phyloP scores from a whole-genome alignment of 495 filamentous ascomycete species.

The Clavariopsis aquatica region DNA sequence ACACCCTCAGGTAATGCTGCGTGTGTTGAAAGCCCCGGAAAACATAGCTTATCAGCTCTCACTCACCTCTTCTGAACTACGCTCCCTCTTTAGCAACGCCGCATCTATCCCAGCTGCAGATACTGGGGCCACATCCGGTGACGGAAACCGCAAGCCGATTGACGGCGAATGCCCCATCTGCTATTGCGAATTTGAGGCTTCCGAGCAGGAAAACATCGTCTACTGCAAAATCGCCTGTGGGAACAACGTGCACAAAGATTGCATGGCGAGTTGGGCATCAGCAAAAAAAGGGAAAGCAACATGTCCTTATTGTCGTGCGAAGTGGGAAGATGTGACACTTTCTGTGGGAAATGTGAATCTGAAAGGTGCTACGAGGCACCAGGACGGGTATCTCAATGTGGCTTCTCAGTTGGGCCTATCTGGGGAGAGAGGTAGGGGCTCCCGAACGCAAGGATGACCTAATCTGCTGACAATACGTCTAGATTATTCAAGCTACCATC shows the following conservation, averaged over 20 bases:
- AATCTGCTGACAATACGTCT: not conserved
- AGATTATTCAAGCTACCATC: slow-evolving; percentile 6
- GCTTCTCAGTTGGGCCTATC: slow-evolving; percentile 63
- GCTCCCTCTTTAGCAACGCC: slow-evolving; percentile 59
- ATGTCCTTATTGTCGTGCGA: slow-evolving; percentile 68
- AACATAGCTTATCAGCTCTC: slow-evolving; percentile 74
- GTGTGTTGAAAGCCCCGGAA: slow-evolving; percentile 63
- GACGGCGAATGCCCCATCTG: slow-evolving; percentile 84
- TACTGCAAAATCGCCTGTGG: slow-evolving; percentile 75
- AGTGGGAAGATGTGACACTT: slow-evolving; percentile 57
- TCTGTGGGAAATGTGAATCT: slow-evolving; percentile 49
- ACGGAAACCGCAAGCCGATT: slow-evolving; percentile 59
- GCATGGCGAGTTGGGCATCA: slow-evolving; percentile 70
- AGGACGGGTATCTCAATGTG: slow-evolving; percentile 69
- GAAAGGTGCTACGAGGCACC: slow-evolving; percentile 45
- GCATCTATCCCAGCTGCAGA: slow-evolving; percentile 48
- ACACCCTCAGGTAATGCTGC: slow-evolving; percentile 52
- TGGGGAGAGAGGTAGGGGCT: slow-evolving; percentile 51
- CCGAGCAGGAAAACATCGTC: slow-evolving; percentile 58
- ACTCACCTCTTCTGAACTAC: slow-evolving; percentile 65
- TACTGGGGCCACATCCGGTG: slow-evolving; percentile 34
- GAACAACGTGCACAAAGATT: slow-evolving; percentile 74
- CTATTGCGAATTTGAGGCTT: slow-evolving; percentile 63
- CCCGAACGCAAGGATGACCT: not conserved
- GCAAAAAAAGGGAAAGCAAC: slow-evolving; percentile 58